These are phyloP conservation scores for Leptographium wingfieldii DNA, from an alignment of 2,329 filamentous ascomycete genomes.

Conservation along the genomic window DNA sequence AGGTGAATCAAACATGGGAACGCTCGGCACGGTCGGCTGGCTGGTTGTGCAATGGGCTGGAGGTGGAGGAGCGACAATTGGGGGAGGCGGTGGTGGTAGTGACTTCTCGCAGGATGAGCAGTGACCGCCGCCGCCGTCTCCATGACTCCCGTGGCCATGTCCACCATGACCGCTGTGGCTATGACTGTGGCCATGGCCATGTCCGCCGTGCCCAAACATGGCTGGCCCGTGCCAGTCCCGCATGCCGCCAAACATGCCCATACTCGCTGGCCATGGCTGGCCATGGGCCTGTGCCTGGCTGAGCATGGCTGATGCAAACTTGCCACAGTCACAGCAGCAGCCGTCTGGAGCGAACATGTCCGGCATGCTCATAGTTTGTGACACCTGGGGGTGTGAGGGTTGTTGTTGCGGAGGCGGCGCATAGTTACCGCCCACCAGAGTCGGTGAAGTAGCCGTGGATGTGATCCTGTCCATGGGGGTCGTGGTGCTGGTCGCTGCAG, in stretches of 20 bases:
- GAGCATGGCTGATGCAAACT: not conserved
- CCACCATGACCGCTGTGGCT: not conserved
- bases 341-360: not conserved
- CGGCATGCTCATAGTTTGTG: too few species aligned
- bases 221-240: not conserved
- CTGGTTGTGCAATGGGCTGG: too few species aligned
- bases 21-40: too few species aligned
- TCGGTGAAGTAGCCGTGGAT: not conserved
- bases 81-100: not conserved
- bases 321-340: not conserved
- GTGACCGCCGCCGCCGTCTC: not conserved
- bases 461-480: not conserved
- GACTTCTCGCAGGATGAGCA: not conserved
- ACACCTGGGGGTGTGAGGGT: not conserved
- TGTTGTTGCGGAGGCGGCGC: not conserved
- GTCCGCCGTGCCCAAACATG: not conserved
- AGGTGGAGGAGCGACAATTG: not conserved
- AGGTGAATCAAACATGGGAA: too few species aligned
- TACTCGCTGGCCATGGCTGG: not conserved
- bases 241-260: not conserved
- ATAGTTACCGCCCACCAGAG: not conserved
- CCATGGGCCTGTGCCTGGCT: not conserved
- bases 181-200: not conserved
- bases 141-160: not conserved
- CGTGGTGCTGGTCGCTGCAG: not conserved